Evolutionary conservation across 495 filamentous ascomycete genomes (phyloP).

Genomic region (Trichoderma asperelloides): DNA sequence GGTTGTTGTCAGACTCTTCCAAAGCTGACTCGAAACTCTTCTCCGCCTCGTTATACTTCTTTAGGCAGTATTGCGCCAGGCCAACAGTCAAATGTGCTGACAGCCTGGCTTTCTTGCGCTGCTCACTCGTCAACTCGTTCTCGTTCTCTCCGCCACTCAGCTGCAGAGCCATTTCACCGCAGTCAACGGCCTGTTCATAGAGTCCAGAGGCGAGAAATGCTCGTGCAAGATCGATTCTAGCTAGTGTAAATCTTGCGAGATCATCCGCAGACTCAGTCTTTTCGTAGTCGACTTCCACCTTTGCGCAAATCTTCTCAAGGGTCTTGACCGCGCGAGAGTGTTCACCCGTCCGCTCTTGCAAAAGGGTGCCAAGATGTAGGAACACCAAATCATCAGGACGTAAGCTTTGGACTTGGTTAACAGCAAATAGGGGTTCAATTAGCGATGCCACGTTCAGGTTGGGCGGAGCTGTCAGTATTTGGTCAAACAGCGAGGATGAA

Average conservation of each 20-base stretch:
- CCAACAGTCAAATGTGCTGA: constrained; percentile 84
- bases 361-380: constrained; percentile 68
- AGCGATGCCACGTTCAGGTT: constrained; percentile 50
- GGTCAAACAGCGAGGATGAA: constrained; percentile 67
- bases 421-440: constrained; percentile 71
- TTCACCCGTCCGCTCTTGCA: constrained; percentile 71
- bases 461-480: constrained; percentile 47
- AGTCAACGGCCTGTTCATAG: constrained; percentile 59
- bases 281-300: constrained; percentile 75
- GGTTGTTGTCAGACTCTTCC: constrained; percentile 63
- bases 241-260: constrained; percentile 67
- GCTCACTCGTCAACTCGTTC: constrained; percentile 40
- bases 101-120: constrained; percentile 57
- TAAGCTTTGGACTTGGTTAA: constrained; percentile 68
- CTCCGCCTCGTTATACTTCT: constrained; percentile 56
- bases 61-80: constrained; percentile 63
- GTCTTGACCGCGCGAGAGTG: constrained; percentile 52
- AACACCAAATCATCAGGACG: constrained; percentile 56
- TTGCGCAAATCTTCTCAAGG: constrained; percentile 55
- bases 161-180: constrained; percentile 61
- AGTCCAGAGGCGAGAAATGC: constrained; percentile 57
- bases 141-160: constrained; percentile 55
- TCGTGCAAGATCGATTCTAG: constrained; percentile 81
- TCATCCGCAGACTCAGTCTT: constrained; percentile 62
- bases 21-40: constrained; percentile 75